phyloP scores from a whole-genome alignment of 805 yeast species.

The Blastobotrys americana region DNA sequence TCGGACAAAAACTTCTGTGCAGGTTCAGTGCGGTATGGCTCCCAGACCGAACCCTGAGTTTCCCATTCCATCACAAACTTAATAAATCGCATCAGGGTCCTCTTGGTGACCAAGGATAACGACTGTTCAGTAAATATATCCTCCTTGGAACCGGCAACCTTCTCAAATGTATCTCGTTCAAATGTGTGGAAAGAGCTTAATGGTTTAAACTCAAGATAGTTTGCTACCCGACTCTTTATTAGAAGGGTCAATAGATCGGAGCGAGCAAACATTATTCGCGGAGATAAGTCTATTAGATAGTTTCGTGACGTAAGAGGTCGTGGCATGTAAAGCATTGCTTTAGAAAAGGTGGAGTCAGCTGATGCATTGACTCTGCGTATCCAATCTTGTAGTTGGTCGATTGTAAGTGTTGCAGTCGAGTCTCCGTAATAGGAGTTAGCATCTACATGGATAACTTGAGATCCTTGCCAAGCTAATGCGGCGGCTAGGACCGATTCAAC shows the following conservation, averaged over 20 bases:
- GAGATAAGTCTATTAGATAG: slow-evolving; percentile 82
- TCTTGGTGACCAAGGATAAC: slow-evolving; percentile 63
- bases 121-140: slow-evolving; percentile 89
- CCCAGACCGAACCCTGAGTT: slow-evolving; percentile 48
- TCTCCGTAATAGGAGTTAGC: slow-evolving; percentile 84
- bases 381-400: slow-evolving; percentile 83
- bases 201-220: slow-evolving; percentile 88
- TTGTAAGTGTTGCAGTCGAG: slow-evolving; percentile 72
- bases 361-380: slow-evolving; percentile 54
- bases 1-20: slow-evolving; percentile 53
- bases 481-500: slow-evolving; percentile 86
- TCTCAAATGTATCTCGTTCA: slow-evolving; percentile 85
- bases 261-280: slow-evolving; percentile 80
- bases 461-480: slow-evolving; percentile 96
- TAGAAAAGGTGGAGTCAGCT: slow-evolving; percentile 36
- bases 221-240: slow-evolving; percentile 78
- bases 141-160: slow-evolving; percentile 78
- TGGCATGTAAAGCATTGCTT: slow-evolving; percentile 78
- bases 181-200: slow-evolving; percentile 86
- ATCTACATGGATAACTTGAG: slow-evolving; percentile 87
- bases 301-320: slow-evolving; percentile 57
- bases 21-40: slow-evolving; percentile 47
- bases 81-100: slow-evolving; percentile 83
- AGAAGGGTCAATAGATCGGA: slow-evolving; percentile 77
- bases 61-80: slow-evolving; percentile 78